Conservation (phyloP, 495 filamentous ascomycete genomes). For the Barbatosphaeria neglecta region DNA sequence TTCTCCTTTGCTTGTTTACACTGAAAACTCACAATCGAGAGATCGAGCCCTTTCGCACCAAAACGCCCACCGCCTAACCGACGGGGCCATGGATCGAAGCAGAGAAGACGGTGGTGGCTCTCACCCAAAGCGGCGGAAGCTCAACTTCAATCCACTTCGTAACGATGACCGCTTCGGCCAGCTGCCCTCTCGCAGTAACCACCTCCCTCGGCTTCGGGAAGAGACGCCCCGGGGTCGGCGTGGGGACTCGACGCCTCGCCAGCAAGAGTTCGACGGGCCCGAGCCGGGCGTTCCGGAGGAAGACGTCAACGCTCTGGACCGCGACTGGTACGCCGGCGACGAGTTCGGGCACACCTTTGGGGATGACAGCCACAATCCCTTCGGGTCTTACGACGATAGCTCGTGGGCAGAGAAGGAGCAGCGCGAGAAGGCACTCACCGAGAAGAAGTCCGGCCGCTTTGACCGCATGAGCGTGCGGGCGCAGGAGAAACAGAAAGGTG, state of each 20-base stretch:
- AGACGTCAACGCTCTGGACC: slow-evolving; percentile 57
- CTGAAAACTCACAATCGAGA: slow-evolving; percentile 1
- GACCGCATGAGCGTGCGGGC: slow-evolving; percentile 53
- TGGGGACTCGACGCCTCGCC: slow-evolving; percentile 35
- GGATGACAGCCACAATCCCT: slow-evolving; percentile 56
- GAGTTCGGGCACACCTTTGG: slow-evolving; percentile 66
- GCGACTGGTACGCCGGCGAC: slow-evolving; percentile 78
- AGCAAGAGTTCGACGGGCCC: slow-evolving; percentile 42
- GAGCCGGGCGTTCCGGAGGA: slow-evolving; percentile 34
- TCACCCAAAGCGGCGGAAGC: slow-evolving; percentile 49
- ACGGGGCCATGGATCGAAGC: slow-evolving; percentile 15
- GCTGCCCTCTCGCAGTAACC: slow-evolving; percentile 36
- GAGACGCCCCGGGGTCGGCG: slow-evolving; percentile 39
- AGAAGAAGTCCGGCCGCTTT: slow-evolving; percentile 59
- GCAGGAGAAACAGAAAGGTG: slow-evolving; percentile 80
- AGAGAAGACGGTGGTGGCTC: slow-evolving; percentile 29
- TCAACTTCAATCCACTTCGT: slow-evolving; percentile 46
- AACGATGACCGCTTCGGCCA: slow-evolving; percentile 46
- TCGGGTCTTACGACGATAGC: slow-evolving; percentile 51
- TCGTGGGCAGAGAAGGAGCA: slow-evolving; percentile 56
- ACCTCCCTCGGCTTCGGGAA: slow-evolving; percentile 24
- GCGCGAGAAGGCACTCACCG: slow-evolving; percentile 54
- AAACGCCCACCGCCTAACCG: too few relatives aligned
- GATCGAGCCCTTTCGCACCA: not conserved
- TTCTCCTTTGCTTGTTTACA: not conserved